These are phyloP conservation scores for Scytalidium lignicola DNA, from an alignment of 2,329 filamentous ascomycete genomes.

Conservation along the genomic window DNA sequence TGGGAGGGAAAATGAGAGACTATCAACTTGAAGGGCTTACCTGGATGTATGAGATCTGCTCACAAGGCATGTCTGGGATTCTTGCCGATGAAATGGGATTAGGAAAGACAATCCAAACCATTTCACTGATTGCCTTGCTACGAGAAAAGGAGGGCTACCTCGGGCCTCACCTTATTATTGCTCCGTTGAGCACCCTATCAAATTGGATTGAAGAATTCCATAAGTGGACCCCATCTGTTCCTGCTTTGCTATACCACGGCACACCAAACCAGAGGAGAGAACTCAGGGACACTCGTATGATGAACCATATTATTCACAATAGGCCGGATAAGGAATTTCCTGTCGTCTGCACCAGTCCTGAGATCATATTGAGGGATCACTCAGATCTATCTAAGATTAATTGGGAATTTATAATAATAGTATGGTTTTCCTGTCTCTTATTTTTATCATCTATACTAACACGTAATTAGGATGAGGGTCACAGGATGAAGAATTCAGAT, in stretches of 20 bases:
- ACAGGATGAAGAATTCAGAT: constrained; percentile 95
- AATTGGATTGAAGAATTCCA: constrained; percentile 96
- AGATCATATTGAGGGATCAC: constrained; percentile 90
- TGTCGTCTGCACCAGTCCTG: constrained; percentile 90
- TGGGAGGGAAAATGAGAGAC: constrained; percentile 83
- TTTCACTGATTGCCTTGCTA: constrained; percentile 63
- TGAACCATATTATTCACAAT: constrained; percentile 59
- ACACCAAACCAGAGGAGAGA: constrained; percentile 70
- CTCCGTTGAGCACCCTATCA: constrained; percentile 82
- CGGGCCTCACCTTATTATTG: constrained; percentile 86
- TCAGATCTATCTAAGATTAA: constrained; percentile 76
- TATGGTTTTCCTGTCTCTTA: constrained; percentile 33
- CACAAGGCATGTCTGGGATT: constrained; percentile 58
- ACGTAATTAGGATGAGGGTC: constrained; percentile 71
- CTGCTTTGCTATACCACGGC: constrained; percentile 88
- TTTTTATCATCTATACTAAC: constrained; percentile 8
- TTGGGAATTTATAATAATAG: constrained; percentile 97
- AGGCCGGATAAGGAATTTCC: constrained; percentile 66
- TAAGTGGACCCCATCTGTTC: constrained; percentile 84
- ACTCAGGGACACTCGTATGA: constrained; percentile 69
- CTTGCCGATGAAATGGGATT: constrained; percentile 58
- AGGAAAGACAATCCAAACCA: constrained; percentile 50
- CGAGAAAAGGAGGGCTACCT: constrained; percentile 78
- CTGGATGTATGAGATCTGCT: constrained; percentile 72
- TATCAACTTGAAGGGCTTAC: constrained; percentile 94